Evolutionary conservation across 1,284 basidiomycete genomes (phyloP), one percentile per base, ranked within the genome.

Genomic region (Marasmius sp.): DNA sequence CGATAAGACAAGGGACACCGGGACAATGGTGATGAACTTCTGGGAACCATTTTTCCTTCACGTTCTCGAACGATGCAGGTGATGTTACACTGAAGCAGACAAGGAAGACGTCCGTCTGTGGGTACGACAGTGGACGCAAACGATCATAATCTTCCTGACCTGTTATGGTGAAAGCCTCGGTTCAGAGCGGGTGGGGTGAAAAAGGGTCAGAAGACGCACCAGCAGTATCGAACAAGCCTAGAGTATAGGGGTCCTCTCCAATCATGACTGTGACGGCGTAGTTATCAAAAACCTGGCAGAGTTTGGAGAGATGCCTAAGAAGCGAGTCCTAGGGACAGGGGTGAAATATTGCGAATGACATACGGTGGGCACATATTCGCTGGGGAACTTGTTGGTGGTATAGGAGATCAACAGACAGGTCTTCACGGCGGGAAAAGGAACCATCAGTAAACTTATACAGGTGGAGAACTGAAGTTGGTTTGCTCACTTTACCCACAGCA

Each of bases 21-120:
- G 97, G 97, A 84, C 97, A 99, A 77, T 99, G 97, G 78, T 99
- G 97, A 76, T 96, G 95, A 57, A 99, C 97, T 81, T 99, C 97
- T 34, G 97, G 97, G 86, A 98, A 98, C 97, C 97, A 99, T 78
- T 99, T 99, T 81, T 99, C 97, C 85, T 97, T 98, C 71, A 99
- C 97, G 91, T 99, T 99, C 79, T 99, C 97, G 74, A 98, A 99
- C 58, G 95, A 98, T 43, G 97, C 96, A 6, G 97, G 97, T 27
- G 94, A 97, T 38, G 96, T 98, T 68, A 99, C 97, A 73, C 94
- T 97, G 84, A 98, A 99, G 81, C 97, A 99, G 69, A 99, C 96
- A 61, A 99, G 86, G 85, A 99, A 99, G 61, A 99, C 97, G 73
- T 99, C 97, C 67, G 97, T 99, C 82, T 99, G 97, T 33, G 97